Evolutionary conservation across 768 basidiomycete species (phyloP).

Genomic region (Cystobasidium onofrii): DNA sequence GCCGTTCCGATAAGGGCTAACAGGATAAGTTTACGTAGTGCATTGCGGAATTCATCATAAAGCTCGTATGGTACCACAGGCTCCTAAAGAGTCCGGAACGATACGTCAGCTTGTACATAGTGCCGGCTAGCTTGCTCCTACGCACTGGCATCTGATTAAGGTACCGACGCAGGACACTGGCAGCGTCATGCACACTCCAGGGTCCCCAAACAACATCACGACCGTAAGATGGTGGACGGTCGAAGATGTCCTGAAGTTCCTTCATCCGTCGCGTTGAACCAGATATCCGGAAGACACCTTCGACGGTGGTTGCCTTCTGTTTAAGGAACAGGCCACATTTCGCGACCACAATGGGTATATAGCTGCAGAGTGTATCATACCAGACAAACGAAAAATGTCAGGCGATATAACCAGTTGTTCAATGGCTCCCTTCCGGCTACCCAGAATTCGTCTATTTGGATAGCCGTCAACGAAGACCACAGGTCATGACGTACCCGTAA

Average conservation of each 20-base stretch:
- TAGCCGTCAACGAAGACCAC: not conserved
- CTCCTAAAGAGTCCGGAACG: conserved; percentile 53
- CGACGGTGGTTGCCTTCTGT: conserved; percentile 85
- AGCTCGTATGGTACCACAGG: conserved; percentile 86
- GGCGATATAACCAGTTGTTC: no score
- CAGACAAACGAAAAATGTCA: not conserved
- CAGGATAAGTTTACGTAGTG: conserved; percentile 53
- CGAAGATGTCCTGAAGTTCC: conserved; percentile 83
- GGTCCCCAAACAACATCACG: conserved; percentile 86
- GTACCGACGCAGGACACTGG: conserved; percentile 89
- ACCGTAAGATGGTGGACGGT: conserved; percentile 80
- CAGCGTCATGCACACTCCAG: conserved; percentile 93
- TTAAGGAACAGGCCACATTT: conserved; percentile 94
- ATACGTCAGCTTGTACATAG: conserved; percentile 1
- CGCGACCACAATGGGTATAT: conserved; percentile 92
- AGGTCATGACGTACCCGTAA: conserved; percentile 43
- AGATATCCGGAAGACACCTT: conserved; percentile 88
- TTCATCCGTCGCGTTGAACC: conserved; percentile 95
- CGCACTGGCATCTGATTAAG: conserved; percentile 92
- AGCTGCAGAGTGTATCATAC: conserved; percentile 70
- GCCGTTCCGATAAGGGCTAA: not conserved
- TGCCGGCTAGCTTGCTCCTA: conserved; percentile 38
- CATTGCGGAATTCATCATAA: conserved; percentile 82
- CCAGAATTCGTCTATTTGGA: not conserved
- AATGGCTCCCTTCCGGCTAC: not conserved